Percentiles rank a stretch among this genome's conserved stretches.
Conservation (phyloP, 805 yeast species). For the Debaryomyces prosopidis region DNA sequence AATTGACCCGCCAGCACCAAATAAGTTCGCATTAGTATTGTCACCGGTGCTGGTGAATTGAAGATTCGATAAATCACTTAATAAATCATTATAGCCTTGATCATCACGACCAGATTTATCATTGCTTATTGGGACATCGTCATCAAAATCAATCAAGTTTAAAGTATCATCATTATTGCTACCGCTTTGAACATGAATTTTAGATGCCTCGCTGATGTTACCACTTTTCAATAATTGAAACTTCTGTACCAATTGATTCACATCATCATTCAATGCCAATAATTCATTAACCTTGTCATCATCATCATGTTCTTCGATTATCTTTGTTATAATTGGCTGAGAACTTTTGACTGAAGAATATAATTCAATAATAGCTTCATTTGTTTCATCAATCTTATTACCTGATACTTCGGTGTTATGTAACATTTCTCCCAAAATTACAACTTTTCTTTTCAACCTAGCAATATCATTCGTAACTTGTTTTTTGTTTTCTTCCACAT, state of each 20-base stretch:
- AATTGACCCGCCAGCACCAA: slow-evolving; percentile 56
- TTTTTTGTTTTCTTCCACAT: slow-evolving; percentile 68
- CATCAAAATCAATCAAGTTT: slow-evolving; percentile 46
- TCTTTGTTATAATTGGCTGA: slow-evolving; percentile 82
- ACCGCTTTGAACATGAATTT: slow-evolving; percentile 36
- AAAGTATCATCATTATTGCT: slow-evolving; percentile 26
- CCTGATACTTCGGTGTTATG: slow-evolving; percentile 44
- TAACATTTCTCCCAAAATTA: slow-evolving; percentile 85
- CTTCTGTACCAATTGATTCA: slow-evolving; percentile 67
- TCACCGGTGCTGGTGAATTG: slow-evolving; percentile 44
- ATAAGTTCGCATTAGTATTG: slow-evolving; percentile 34
- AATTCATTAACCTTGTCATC: slow-evolving; percentile 63
- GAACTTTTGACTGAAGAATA: slow-evolving; percentile 77
- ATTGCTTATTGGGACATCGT: slow-evolving; percentile 34
- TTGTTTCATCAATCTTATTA: slow-evolving; percentile 42
- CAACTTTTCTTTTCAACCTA: slow-evolving; percentile 81
- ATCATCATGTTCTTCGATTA: slow-evolving; percentile 75
- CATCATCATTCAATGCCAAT: slow-evolving; percentile 69
- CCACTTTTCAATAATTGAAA: slow-evolving; percentile 68
- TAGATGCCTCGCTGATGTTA: slow-evolving; percentile 53
- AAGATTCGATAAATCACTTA: slow-evolving; percentile 68
- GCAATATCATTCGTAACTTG: slow-evolving; percentile 82
- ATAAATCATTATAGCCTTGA: slow-evolving; percentile 61
- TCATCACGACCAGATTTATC: slow-evolving; percentile 31
- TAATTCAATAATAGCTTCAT: slow-evolving; percentile 79